phyloP scores from a whole-genome alignment of 305 asterid species.

The Andrographis paniculata region DNA sequence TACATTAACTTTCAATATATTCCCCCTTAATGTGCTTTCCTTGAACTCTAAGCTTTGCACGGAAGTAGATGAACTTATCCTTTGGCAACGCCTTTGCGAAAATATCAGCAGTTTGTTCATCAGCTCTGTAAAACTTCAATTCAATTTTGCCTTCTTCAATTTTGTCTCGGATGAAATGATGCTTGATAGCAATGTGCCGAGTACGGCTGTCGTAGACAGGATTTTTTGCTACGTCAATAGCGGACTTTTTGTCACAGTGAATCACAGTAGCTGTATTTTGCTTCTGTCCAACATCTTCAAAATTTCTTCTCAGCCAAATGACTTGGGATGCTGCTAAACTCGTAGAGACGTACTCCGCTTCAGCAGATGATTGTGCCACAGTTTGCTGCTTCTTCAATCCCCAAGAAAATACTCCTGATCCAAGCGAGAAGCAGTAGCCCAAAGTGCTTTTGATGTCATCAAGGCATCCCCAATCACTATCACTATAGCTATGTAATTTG shows the following conservation, averaged over 20 bases:
- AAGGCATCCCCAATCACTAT: constrained; percentile 3
- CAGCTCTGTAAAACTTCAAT: too few species aligned
- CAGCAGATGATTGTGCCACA: not conserved
- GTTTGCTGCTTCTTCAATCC: not conserved
- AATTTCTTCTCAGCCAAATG: not conserved
- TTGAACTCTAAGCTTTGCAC: too few species aligned
- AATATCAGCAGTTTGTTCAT: too few species aligned
- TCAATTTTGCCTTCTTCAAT: too few species aligned
- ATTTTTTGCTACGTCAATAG: not conserved
- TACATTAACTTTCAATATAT: too few species aligned
- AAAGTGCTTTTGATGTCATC: not conserved
- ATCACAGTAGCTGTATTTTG: not conserved
- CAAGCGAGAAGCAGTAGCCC: not conserved
- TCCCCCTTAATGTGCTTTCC: too few species aligned
- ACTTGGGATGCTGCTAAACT: not conserved
- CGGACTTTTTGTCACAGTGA: not conserved
- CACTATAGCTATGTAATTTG: not conserved
- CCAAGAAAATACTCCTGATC: constrained; percentile 1
- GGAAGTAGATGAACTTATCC: too few species aligned
- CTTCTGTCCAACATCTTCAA: not conserved
- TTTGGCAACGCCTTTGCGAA: too few species aligned
- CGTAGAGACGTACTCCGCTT: not conserved
- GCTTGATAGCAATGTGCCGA: too few species aligned
- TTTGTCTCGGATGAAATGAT: too few species aligned
- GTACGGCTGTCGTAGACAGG: too few species aligned